These are phyloP conservation scores for Scolecobasidium constrictum DNA, from an alignment of 2,329 filamentous ascomycete species.

Conservation along the genomic window DNA sequence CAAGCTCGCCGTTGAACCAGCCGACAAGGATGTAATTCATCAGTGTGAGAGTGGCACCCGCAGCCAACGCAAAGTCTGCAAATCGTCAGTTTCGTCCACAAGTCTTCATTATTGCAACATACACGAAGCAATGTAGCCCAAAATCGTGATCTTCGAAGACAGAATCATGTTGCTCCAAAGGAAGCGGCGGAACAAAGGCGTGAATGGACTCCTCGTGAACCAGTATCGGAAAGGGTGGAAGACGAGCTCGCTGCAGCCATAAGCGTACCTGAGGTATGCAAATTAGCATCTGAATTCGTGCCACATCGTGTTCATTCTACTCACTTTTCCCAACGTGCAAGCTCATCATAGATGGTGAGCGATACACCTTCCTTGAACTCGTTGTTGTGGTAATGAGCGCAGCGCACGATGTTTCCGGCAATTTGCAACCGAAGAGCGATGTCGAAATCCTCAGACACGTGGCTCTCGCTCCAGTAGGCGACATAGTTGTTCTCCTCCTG, in stretches of 20 bases:
- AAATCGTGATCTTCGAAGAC: constrained; percentile 13
- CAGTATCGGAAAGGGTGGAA: constrained; percentile 12
- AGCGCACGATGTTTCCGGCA: constrained; percentile 10
- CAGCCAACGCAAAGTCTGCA: constrained; percentile 12
- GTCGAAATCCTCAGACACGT: constrained; percentile 14
- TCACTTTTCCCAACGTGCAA: constrained; percentile 12
- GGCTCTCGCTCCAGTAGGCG: constrained; percentile 12
- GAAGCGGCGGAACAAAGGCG: constrained; percentile 11
- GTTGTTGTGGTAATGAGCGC: constrained; percentile 11
- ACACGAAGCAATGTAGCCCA: constrained; percentile 12
- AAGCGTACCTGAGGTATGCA: constrained; percentile 7
- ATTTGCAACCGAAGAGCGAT: constrained; percentile 12
- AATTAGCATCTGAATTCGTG: not conserved
- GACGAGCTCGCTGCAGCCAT: constrained; percentile 13
- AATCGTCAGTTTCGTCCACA: not conserved
- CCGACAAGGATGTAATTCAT: constrained; percentile 13
- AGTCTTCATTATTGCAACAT: not conserved
- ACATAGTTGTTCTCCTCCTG: constrained; percentile 8
- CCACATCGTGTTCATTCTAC: constrained; percentile 2
- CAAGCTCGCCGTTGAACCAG: constrained; percentile 11
- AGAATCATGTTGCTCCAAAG: constrained; percentile 11
- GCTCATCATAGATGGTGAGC: constrained; percentile 12
- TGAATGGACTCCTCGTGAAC: constrained; percentile 10
- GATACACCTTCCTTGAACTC: constrained; percentile 14
- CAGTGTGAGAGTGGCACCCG: constrained; percentile 10